phyloP scores from a whole-genome alignment of 2,329 filamentous ascomycete genomes.

The Fusarium avenaceum region DNA sequence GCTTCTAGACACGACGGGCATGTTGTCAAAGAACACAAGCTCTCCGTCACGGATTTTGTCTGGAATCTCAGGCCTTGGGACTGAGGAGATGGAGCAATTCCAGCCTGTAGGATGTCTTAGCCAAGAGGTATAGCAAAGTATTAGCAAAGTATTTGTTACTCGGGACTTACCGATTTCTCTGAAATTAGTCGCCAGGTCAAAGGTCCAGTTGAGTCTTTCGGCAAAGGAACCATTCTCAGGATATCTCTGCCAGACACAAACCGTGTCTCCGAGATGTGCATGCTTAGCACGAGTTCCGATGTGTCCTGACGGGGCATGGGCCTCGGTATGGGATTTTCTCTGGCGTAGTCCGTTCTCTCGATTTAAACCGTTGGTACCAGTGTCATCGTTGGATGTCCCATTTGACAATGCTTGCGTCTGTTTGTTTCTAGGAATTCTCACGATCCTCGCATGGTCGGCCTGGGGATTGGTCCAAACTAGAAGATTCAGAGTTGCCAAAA shows the following conservation, averaged over 20 bases:
- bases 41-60: conserved; percentile 52
- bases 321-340: conserved; percentile 25
- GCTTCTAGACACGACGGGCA: conserved; percentile 58
- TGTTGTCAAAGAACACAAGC: conserved; percentile 57
- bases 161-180: conserved; percentile 64
- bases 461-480: conserved; percentile 69
- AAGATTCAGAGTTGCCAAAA: conserved; percentile 63
- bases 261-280: conserved; percentile 50
- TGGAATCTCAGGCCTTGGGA: conserved; percentile 63
- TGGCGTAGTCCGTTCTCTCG: conserved; percentile 33
- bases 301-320: conserved; percentile 6
- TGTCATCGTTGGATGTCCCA: background rate
- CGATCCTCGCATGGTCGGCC: conserved; percentile 66
- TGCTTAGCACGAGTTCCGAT: conserved; percentile 3
- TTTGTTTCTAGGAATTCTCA: conserved; percentile 50
- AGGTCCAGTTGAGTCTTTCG: conserved; percentile 67
- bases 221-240: conserved; percentile 63
- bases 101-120: conserved; percentile 58
- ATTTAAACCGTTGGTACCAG: background rate
- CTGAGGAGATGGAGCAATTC: conserved; percentile 66
- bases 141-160: background rate
- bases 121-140: background rate
- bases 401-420: conserved; percentile 1
- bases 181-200: conserved; percentile 68
- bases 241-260: conserved; percentile 73